Conservation (phyloP, 176 grass and related monocot genomes). For the Melocanna baccifera region DNA sequence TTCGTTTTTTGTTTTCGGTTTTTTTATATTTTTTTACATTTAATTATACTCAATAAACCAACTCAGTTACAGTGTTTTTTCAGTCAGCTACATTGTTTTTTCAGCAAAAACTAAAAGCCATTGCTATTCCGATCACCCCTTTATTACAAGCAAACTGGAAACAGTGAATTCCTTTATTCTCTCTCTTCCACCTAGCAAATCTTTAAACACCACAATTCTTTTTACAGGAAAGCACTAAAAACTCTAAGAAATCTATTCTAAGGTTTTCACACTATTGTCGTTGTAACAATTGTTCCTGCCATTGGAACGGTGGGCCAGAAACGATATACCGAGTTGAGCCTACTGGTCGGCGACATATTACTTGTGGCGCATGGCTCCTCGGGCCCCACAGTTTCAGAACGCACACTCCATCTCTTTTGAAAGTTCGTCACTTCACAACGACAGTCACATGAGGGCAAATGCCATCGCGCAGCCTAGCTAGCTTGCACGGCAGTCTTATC, state of each 20-base stretch:
- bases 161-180: not conserved
- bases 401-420: not conserved
- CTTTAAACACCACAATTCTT: not conserved
- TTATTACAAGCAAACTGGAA: not conserved
- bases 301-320: not conserved
- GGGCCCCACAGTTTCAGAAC: not conserved
- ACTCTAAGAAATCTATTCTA: not conserved
- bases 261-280: not conserved
- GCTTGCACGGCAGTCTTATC: not conserved
- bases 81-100: too few relatives aligned
- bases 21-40: too few relatives aligned
- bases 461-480: not conserved
- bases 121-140: too few relatives aligned
- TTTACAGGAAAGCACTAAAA: not conserved
- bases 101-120: too few relatives aligned
- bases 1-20: too few relatives aligned
- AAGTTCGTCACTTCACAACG: not conserved
- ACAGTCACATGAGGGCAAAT: not conserved
- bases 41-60: too few relatives aligned
- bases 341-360: not conserved
- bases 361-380: not conserved
- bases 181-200: not conserved
- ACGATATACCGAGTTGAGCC: not conserved
- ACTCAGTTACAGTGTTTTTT: too few relatives aligned
- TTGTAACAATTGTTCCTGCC: not conserved